A percentile compares a stretch with the other conserved stretches of the same genome.
phyloP scores from a whole-genome alignment of 208 protist species.

The Crithidia fasciculata region DNA sequence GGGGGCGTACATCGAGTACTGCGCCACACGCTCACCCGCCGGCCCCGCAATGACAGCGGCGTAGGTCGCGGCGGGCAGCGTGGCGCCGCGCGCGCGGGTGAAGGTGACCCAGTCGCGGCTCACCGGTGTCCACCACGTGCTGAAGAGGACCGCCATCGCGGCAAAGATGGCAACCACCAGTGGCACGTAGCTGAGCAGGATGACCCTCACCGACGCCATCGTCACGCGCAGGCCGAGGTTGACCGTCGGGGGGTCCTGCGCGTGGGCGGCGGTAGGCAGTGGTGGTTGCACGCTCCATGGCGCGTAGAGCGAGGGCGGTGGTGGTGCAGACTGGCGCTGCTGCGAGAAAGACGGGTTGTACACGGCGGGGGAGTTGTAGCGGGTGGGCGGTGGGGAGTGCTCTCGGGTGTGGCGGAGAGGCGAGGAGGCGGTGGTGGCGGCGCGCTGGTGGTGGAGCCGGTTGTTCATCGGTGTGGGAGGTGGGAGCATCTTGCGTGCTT shows the following conservation, averaged over 20 bases:
- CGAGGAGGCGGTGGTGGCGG: too few relatives aligned
- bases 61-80: neutral
- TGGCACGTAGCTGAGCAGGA: slow-evolving; percentile 13
- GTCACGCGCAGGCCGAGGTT: slow-evolving; percentile 13
- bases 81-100: neutral
- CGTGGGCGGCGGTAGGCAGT: neutral
- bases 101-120: neutral
- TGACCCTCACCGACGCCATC: neutral
- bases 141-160: neutral
- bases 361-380: too few relatives aligned
- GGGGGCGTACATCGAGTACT: slow-evolving; percentile 4
- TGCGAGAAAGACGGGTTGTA: neutral
- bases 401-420: too few relatives aligned
- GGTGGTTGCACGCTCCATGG: neutral
- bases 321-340: neutral
- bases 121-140: neutral
- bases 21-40: neutral
- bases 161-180: neutral
- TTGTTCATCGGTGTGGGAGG: too few relatives aligned
- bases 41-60: neutral
- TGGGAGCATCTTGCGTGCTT: too few relatives aligned
- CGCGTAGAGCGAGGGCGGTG: neutral
- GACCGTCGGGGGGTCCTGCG: slow-evolving; percentile 5
- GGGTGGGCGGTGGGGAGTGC: too few relatives aligned
- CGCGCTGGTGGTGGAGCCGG: too few relatives aligned